A percentile compares a stretch with the other conserved stretches of the same genome.
Conservation (phyloP, 345 rosid genomes). For the Citrus mangshanensis region DNA sequence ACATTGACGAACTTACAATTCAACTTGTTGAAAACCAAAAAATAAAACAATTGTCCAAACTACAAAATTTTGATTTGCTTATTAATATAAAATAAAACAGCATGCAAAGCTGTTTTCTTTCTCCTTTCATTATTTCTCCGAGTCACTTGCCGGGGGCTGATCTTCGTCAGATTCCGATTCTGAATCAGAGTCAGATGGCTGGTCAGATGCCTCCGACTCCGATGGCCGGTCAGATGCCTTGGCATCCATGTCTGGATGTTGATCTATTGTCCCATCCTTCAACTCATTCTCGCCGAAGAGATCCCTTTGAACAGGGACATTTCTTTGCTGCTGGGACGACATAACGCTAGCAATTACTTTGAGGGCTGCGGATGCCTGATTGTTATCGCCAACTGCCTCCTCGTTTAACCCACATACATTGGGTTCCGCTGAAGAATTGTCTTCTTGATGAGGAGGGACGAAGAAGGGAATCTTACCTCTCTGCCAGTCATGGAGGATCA, state of each 20-base stretch:
- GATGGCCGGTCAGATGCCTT: constrained; percentile 11
- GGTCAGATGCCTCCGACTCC: constrained; percentile 11
- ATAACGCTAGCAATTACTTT: constrained; percentile 73
- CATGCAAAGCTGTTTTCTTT: background rate
- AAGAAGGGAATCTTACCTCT: constrained; percentile 90
- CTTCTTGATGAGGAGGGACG: constrained; percentile 56
- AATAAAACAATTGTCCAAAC: background rate
- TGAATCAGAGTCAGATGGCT: background rate
- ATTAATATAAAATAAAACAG: background rate
- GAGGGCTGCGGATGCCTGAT: constrained; percentile 60
- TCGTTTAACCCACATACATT: constrained; percentile 33
- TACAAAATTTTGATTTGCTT: background rate
- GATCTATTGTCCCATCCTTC: constrained; percentile 32
- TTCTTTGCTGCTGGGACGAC: constrained; percentile 67
- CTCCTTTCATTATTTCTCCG: background rate
- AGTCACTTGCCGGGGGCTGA: background rate
- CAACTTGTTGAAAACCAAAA: background rate
- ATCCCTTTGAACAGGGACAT: constrained; percentile 77
- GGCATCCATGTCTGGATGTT: constrained; percentile 1
- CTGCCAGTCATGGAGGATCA: constrained; percentile 98
- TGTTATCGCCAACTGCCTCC: constrained; percentile 46
- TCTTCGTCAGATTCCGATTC: background rate
- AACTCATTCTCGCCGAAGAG: constrained; percentile 62
- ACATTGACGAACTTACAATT: background rate
- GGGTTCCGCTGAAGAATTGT: constrained; percentile 28